Evolutionary conservation across 73 alveolate genomes (phyloP), one percentile per base, ranked within the genome.

Genomic region (Paramecium sexaurelia): DNA sequence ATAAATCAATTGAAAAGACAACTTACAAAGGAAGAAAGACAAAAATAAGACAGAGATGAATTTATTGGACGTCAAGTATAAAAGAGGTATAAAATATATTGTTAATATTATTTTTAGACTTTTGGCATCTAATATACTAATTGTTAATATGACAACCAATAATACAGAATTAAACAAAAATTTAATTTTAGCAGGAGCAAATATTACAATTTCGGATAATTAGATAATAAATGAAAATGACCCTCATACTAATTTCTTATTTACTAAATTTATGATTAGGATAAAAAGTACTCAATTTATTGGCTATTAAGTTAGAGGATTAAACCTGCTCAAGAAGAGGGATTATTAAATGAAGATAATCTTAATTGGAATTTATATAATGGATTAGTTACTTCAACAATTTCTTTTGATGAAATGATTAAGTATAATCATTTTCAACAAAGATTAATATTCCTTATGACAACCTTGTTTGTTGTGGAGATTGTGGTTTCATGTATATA

Each of bases 81-180:
- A 36, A 39, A 82, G 45, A 82, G 91, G 91, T 82, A n/a, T n/a
- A n/a, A n/a, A 82, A 17, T 37, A 0, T 41, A 22, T 6, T 19
- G 1, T 43, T 13, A 13, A 51, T 5, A 5, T 2, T n/a, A 51
- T 19, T 51, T 51, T 13, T 55, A 85, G 92, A 56, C 57, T 85
- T 32, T 55, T 85, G 33, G 56, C 24, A 19, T 69, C 92, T 3
- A 85, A 85, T 37, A 73, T 85, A 1, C 61, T 85, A 35, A 29
- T 85, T 32, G 36, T 51, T 7, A 55, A 69, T 85, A 37, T 73
- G 17, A 85, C 78, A 27, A 87, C 87, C 35, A 55, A 37, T 19
- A 85, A 85, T 45, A 85, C 92, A 5, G 92, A 85, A 61, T 61
- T 85, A 35, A 87, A 86, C 10, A 85, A 85, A 37, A 57, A 85